Evolutionary conservation across 306 rosid species (phyloP).

Genomic region (Cucurbita pepo): DNA sequence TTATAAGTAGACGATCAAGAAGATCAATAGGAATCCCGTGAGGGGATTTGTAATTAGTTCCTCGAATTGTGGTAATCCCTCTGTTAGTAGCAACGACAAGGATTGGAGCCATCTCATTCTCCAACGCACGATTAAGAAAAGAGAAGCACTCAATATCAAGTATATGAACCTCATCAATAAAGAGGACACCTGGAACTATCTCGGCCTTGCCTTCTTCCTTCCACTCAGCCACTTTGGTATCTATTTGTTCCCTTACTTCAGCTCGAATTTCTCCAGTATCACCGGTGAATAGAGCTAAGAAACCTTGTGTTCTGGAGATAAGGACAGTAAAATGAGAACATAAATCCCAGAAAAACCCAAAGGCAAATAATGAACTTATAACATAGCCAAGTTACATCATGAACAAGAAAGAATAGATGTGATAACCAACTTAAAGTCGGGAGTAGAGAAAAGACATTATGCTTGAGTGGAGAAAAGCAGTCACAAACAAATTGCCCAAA

Average conservation of each 20-base stretch:
- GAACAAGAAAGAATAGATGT: neutral
- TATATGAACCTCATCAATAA: slow-evolving; percentile 96
- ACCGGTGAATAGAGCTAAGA: slow-evolving; percentile 89
- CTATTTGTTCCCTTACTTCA: slow-evolving; percentile 95
- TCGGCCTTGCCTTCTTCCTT: slow-evolving; percentile 98
- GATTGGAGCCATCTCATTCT: slow-evolving; percentile 97
- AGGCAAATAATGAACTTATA: neutral
- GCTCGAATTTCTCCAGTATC: slow-evolving; percentile 97
- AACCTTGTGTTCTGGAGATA: slow-evolving; percentile 78
- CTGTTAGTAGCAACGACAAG: slow-evolving; percentile 90
- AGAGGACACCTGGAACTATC: slow-evolving; percentile 90
- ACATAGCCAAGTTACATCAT: neutral
- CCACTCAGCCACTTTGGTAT: slow-evolving; percentile 99
- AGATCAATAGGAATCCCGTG: slow-evolving; percentile 92
- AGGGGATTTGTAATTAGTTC: slow-evolving; percentile 88
- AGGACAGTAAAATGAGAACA: slow-evolving; percentile 8
- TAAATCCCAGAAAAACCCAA: neutral
- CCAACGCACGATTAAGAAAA: slow-evolving; percentile 79
- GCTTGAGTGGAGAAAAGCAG: neutral
- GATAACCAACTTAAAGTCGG: neutral
- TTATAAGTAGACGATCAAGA: slow-evolving; percentile 85
- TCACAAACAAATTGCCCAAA: neutral
- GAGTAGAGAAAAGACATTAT: neutral
- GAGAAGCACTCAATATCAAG: slow-evolving; percentile 97
- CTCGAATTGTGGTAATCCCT: slow-evolving; percentile 87